These are phyloP conservation scores for Beauveria brongniartii DNA, from an alignment of 2,329 filamentous ascomycete genomes.

Conservation along the genomic window DNA sequence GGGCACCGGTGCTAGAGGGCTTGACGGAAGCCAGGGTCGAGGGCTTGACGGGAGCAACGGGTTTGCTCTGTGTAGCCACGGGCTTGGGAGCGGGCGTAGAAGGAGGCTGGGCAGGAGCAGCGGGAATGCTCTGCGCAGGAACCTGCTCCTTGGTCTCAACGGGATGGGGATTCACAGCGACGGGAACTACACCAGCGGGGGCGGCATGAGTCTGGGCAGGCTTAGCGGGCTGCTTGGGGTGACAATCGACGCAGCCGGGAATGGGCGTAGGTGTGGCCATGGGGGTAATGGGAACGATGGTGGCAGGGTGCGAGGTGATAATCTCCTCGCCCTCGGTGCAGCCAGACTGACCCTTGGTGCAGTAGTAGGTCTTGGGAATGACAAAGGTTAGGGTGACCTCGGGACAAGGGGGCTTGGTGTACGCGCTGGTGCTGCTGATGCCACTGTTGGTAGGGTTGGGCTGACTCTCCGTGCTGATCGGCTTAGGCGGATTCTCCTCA, in stretches of 20 bases:
- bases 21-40: slow-evolving; percentile 12
- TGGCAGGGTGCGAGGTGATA: slow-evolving; percentile 17
- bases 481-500: slow-evolving; percentile 13
- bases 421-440: slow-evolving; percentile 9
- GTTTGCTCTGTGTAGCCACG: background rate
- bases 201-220: background rate
- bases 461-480: background rate
- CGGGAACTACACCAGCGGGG: slow-evolving; percentile 1
- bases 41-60: slow-evolving; percentile 9
- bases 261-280: slow-evolving; percentile 19
- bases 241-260: slow-evolving; percentile 20
- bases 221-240: slow-evolving; percentile 14
- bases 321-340: slow-evolving; percentile 21
- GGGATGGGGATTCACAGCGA: background rate
- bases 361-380: slow-evolving; percentile 22
- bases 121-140: slow-evolving; percentile 6
- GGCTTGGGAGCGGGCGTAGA: slow-evolving; percentile 10
- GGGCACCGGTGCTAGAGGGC: slow-evolving; percentile 10
- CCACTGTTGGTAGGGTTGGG: slow-evolving; percentile 1
- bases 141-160: background rate
- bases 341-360: slow-evolving; percentile 18
- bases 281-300: slow-evolving; percentile 19
- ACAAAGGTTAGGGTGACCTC: slow-evolving; percentile 22
- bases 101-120: background rate
- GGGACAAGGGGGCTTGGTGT: slow-evolving; percentile 13